Evolutionary conservation across 306 rosid species (phyloP), one percentile per base, ranked within the genome.

Genomic region (Carpinus viminea): DNA sequence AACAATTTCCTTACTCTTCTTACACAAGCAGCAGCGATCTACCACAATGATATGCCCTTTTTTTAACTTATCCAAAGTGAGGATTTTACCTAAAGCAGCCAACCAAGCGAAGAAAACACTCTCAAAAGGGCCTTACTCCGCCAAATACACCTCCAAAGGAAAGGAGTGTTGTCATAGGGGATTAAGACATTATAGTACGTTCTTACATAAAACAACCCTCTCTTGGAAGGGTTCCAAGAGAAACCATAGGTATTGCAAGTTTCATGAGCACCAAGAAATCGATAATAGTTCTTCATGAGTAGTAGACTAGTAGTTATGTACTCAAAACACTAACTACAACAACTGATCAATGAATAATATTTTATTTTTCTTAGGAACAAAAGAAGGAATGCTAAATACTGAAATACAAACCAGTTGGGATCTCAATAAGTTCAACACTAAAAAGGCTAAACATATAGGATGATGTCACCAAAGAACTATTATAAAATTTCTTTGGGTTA

Each of bases 211-310:
- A 31, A 31, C 34, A 31, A 31, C 34, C 34, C 34, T 31, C 34
- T 31, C 34, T 31, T 31, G 34, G 34, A 31, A 31, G 34, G 34
- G 34, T 31, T 31, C 34, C 34, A 34, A 3, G 2, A 61, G 1
- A 17, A 6, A 61, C 41, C n/a, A 28, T 61, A 61, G 0, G 68
- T 26, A 21, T 61, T 12, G 68, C 43, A 4, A 2, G 36, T 26
- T 61, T 61, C 68, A 26, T 61, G 68, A 28, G 68, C 43, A 61
- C 68, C 68, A 28, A 26, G 15, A 28, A 61, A 61, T n/a, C 24
- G 43, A 61, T 12, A 61, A 61, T 24, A 59, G 65, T 59, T 59
- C 18, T 12, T 61, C n/a, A 9, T 15, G 4, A 28, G 43, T 28
- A 3, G 28, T 26, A 31, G 4, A 28, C n/a, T 28, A 3, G 28